Conservation (phyloP, 75 land plant genomes). For the Isoetes taiwanensis region DNA sequence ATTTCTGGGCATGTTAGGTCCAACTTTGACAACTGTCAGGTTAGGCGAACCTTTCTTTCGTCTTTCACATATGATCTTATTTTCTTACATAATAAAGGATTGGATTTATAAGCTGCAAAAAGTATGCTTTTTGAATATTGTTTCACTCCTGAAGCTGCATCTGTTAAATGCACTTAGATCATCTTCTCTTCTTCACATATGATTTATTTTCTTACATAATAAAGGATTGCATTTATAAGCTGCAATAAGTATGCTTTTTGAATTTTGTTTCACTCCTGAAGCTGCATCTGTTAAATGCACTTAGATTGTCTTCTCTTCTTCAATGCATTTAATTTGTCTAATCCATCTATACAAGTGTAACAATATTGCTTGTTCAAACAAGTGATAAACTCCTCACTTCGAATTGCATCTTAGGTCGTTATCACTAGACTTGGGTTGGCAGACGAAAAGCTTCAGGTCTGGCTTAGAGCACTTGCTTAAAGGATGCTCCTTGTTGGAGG, state of each 20-base stretch:
- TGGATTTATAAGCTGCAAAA: too few species aligned
- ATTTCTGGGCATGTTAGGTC: background rate
- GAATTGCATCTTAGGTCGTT: constrained; percentile 31
- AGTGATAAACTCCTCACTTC: background rate
- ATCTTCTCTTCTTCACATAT: background rate
- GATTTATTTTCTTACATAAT: too few species aligned
- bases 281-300: background rate
- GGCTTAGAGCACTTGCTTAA: constrained; percentile 54
- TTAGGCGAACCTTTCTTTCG: background rate
- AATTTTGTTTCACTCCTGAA: background rate
- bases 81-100: too few species aligned
- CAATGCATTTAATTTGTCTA: background rate
- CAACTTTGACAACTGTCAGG: background rate
- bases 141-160: background rate
- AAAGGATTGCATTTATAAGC: too few species aligned
- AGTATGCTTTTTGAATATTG: background rate
- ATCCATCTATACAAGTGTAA: too few species aligned
- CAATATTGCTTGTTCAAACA: too few species aligned
- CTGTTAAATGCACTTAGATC: background rate
- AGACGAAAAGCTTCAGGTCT: constrained; percentile 23
- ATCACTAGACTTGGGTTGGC: constrained; percentile 48
- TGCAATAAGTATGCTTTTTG: background rate
- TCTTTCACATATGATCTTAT: background rate
- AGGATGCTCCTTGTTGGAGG: constrained; percentile 67
- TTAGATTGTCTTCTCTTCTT: background rate